Base-by-base conservation (phyloP, 1,284 basidiomycete species). In the Papiliotrema terrestris region DNA sequence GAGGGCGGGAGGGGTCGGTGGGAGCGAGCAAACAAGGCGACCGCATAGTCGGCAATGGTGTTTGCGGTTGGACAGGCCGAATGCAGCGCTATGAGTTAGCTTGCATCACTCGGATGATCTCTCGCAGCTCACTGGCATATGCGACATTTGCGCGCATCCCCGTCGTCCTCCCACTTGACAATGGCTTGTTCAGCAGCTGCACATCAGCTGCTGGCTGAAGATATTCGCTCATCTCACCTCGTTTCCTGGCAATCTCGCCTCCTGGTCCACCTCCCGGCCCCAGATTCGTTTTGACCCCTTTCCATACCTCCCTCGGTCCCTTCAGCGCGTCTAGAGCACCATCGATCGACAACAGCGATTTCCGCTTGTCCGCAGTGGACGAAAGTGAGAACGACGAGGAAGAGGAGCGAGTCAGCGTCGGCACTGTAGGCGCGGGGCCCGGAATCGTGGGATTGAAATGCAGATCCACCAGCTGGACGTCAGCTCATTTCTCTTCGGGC, bases 21-120 rank as follows among this genome's bases (percentile, higher is more conserved):
- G 92, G 2, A 96, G 81, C 1, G 94, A 89, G 69, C 95, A 98
- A 2, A 98, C 86, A 45, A 98, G 89, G 41, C 87, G 82, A 0
- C 95, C 95, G 65, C 95, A 98, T 6, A 98, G 79, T 9, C 96
- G 86, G 74, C 95, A 98, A 71, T 98, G 95, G 66, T 98, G 95
- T 77, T 96, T 96, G 17, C 95, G 85, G 58, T 92, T 95, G 0
- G 90, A 89, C 1, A 98, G 78, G 1, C 89, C 86, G 71, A 98
- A 98, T 0, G 86, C 83, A 0, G 89, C 82, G 35, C 87, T 88
- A 3, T 11, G 29, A 15, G 32, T 52, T 19, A 54, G 39, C 6
- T 23, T 42, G 15, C 20, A 20, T 23, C 19, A 26, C 37, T 36
- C 19, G 45, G 36, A 43, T 20, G 42, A 38, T 45, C 57, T 37